phyloP scores from a whole-genome alignment of 192 early-diverging fungal species.

The Obelidium mucronatum region DNA sequence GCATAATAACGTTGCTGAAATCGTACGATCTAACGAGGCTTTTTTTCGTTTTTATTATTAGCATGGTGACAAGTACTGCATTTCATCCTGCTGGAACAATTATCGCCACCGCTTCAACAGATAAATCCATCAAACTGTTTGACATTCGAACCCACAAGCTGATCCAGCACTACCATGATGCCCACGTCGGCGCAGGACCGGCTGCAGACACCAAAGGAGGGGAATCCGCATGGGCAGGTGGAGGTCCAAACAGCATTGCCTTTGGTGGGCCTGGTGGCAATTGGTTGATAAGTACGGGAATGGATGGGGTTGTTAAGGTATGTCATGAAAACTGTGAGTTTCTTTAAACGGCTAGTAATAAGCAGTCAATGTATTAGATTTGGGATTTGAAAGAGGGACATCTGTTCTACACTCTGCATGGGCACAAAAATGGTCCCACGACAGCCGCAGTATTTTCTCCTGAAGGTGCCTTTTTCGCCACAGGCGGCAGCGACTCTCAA shows the following conservation, averaged over 20 bases:
- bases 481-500: slow-evolving; percentile 62
- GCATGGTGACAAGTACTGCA: slow-evolving; percentile 58
- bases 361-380: slow-evolving; percentile 50
- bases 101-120: slow-evolving; percentile 60
- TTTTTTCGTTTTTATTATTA: slow-evolving; percentile 28
- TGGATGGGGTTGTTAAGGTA: slow-evolving; percentile 65
- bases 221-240: slow-evolving; percentile 31
- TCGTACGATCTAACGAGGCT: background rate
- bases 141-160: slow-evolving; percentile 68
- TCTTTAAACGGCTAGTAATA: background rate
- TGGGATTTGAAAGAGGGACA: slow-evolving; percentile 72
- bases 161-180: slow-evolving; percentile 65
- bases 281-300: slow-evolving; percentile 63
- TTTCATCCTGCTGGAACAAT: slow-evolving; percentile 64
- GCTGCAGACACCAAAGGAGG: slow-evolving; percentile 22
- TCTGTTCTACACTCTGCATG: slow-evolving; percentile 68
- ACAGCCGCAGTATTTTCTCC: slow-evolving; percentile 63
- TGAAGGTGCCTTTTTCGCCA: slow-evolving; percentile 63
- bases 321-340: background rate
- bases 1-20: too few relatives aligned
- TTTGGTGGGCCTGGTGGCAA: slow-evolving; percentile 64
- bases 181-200: slow-evolving; percentile 42
- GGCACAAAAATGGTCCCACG: slow-evolving; percentile 64
- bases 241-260: slow-evolving; percentile 63
- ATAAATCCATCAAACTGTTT: slow-evolving; percentile 63